Percentiles rank a stretch among this genome's conserved stretches.
phyloP scores from a whole-genome alignment of 2,329 filamentous ascomycete species.

The Clarireedia paspali region DNA sequence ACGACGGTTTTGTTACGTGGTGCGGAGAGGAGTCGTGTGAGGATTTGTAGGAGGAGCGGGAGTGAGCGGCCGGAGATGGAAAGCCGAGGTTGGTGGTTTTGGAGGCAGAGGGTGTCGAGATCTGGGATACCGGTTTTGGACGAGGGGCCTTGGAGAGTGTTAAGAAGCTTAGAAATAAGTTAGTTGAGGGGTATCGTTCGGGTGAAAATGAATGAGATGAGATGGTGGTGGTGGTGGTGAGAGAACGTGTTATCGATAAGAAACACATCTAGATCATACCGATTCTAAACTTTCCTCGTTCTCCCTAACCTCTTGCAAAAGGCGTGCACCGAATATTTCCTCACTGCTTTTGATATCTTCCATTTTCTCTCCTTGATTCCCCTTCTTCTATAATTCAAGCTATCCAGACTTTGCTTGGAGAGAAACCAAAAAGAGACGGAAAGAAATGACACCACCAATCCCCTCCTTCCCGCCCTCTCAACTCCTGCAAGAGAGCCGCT shows the following conservation, averaged over 20 bases:
- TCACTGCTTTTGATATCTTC: not conserved
- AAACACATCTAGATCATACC: slow-evolving; percentile 32
- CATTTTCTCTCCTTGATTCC: not conserved
- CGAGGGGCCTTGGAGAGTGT: not conserved
- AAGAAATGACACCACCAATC: slow-evolving; percentile 50
- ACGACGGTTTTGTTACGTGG: not conserved
- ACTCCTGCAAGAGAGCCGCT: slow-evolving; percentile 35
- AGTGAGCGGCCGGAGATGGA: slow-evolving; percentile 5
- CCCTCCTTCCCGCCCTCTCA: slow-evolving; percentile 45
- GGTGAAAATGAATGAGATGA: no score
- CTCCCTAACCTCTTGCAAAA: slow-evolving; percentile 51
- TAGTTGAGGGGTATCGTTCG: not conserved
- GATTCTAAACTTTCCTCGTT: slow-evolving; percentile 45
- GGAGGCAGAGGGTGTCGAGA: not conserved
- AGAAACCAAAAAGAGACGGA: not conserved
- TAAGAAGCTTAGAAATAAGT: slow-evolving; percentile 12
- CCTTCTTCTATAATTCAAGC: not conserved
- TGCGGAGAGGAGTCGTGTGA: slow-evolving; percentile 28
- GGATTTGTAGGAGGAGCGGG: not conserved
- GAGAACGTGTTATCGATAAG: slow-evolving; percentile 16
- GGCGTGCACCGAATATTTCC: slow-evolving; percentile 34
- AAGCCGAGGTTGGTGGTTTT: not conserved
- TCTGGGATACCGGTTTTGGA: not conserved
- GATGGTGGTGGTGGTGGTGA: not conserved
- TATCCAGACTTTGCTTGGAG: not conserved